Evolutionary conservation across 768 basidiomycete species (phyloP).

Genomic region (Rubroboletus pulcherrimus): DNA sequence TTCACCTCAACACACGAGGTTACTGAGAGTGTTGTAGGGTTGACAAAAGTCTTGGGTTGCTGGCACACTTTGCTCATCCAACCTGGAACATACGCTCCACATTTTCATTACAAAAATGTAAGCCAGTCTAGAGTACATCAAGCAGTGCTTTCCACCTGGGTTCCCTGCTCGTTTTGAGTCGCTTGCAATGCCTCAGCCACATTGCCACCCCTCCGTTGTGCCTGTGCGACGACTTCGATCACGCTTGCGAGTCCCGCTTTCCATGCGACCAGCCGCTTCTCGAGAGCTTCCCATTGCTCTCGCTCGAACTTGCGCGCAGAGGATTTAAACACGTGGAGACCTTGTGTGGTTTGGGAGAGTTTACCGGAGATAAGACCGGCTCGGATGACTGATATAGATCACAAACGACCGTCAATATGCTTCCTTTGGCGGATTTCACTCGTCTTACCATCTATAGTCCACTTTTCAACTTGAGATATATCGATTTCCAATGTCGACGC

Average conservation of each 20-base stretch:
- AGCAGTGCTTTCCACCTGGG: constrained; percentile 19
- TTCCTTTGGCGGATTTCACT: not conserved
- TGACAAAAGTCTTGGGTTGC: not conserved
- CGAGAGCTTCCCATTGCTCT: constrained; percentile 76
- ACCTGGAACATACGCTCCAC: not conserved
- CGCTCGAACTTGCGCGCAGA: constrained; percentile 72
- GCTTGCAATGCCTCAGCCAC: constrained; percentile 22
- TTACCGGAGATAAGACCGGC: constrained; percentile 76
- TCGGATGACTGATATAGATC: constrained; percentile 59
- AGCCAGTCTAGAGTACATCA: constrained; percentile 7
- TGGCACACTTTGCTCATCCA: not conserved
- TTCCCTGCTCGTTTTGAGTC: constrained; percentile 20
- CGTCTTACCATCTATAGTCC: constrained; percentile 77
- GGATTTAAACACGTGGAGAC: constrained; percentile 68
- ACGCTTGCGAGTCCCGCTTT: constrained; percentile 67
- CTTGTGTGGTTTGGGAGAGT: constrained; percentile 76
- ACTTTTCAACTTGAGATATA: constrained; percentile 68
- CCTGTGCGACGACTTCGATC: constrained; percentile 62
- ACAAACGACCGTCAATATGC: not conserved
- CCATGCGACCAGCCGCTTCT: constrained; percentile 74
- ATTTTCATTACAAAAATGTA: not conserved
- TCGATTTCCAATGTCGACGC: constrained; percentile 65
- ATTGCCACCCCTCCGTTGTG: constrained; percentile 39
- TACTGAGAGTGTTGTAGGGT: too few relatives aligned
- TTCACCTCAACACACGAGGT: too few relatives aligned